Percentiles rank a stretch among this genome's conserved stretches.
These are phyloP conservation scores for Globisporangium heterothallicum DNA, from an alignment of 352 stramenopile species.

Conservation along the genomic window DNA sequence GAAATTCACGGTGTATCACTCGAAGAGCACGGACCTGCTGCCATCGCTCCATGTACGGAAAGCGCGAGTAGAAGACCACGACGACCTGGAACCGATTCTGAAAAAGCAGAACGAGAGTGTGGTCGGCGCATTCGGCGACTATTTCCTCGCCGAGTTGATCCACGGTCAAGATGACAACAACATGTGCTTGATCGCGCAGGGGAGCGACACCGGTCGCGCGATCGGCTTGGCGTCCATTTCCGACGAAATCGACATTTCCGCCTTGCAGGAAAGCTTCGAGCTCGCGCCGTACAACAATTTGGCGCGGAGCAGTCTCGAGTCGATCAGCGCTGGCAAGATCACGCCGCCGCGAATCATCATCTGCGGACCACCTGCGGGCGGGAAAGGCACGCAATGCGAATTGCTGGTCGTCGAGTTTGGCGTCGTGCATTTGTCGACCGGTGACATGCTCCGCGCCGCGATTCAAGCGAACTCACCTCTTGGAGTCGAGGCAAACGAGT, in stretches of 20 bases:
- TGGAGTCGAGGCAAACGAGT: conserved; percentile 29
- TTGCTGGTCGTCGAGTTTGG: conserved; percentile 79
- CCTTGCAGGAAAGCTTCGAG: conserved; percentile 85
- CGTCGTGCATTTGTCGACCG: conserved; percentile 87
- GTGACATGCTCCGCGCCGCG: conserved; percentile 86
- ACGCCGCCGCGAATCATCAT: conserved; percentile 45
- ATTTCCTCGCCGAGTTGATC: conserved; percentile 91
- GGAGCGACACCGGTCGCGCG: conserved; percentile 27
- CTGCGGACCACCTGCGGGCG: conserved; percentile 75
- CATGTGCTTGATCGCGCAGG: conserved; percentile 72
- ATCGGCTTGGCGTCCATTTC: conserved; percentile 81
- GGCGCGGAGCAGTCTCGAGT: conserved; percentile 26
- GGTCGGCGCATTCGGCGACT: conserved; percentile 80
- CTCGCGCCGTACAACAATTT: conserved; percentile 77
- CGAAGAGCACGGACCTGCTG: conserved; percentile 25
- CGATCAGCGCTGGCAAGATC: conserved; percentile 18
- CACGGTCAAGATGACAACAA: conserved; percentile 83
- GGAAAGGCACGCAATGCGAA: conserved; percentile 96
- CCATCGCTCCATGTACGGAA: conserved; percentile 48
- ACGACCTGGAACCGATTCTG: conserved; percentile 73
- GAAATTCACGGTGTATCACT: conserved; percentile 47
- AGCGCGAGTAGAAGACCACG: conserved; percentile 76
- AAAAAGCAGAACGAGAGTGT: conserved; percentile 56
- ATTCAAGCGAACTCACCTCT: conserved; percentile 46
- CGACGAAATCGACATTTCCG: conserved; percentile 74